Conservation (phyloP, 108 stramenopile species). For the Cylindrotheca fusiformis region DNA sequence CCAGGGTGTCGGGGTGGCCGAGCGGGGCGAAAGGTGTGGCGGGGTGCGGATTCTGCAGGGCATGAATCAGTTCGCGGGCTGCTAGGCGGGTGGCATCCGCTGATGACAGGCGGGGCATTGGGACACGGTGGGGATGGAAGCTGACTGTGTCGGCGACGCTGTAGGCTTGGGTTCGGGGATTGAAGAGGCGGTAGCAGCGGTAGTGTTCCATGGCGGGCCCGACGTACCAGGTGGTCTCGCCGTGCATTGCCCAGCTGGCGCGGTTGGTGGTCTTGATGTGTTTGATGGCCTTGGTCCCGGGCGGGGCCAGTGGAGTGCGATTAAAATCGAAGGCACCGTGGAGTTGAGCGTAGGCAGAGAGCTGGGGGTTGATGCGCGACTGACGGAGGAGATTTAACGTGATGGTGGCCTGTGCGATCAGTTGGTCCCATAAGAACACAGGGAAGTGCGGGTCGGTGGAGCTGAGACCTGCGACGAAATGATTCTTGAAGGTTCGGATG, state of each 20-base stretch:
- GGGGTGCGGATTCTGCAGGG: neutral
- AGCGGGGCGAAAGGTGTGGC: constrained; percentile 1
- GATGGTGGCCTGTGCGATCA: constrained; percentile 35
- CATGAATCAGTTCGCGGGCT: constrained; percentile 5
- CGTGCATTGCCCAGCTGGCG: constrained; percentile 22
- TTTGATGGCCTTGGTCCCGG: constrained; percentile 28
- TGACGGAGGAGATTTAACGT: constrained; percentile 38
- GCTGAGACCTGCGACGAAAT: constrained; percentile 41
- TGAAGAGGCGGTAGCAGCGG: constrained; percentile 18
- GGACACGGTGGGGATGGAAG: neutral
- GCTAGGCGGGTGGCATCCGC: neutral
- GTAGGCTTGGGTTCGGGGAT: constrained; percentile 6
- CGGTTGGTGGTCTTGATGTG: constrained; percentile 24
- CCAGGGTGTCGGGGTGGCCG: neutral
- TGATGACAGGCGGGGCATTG: neutral
- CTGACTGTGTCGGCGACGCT: no score
- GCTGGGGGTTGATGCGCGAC: constrained; percentile 28
- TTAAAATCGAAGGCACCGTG: constrained; percentile 37
- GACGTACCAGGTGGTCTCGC: constrained; percentile 31
- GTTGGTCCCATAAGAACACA: constrained; percentile 23
- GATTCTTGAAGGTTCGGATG: constrained; percentile 49
- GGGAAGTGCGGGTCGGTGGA: no score
- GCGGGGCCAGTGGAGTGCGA: constrained; percentile 39
- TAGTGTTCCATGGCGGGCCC: no score
- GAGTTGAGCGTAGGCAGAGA: no score